Base-by-base conservation (phyloP, 108 stramenopile species). In the Mayamaea pseudoterrestris region DNA sequence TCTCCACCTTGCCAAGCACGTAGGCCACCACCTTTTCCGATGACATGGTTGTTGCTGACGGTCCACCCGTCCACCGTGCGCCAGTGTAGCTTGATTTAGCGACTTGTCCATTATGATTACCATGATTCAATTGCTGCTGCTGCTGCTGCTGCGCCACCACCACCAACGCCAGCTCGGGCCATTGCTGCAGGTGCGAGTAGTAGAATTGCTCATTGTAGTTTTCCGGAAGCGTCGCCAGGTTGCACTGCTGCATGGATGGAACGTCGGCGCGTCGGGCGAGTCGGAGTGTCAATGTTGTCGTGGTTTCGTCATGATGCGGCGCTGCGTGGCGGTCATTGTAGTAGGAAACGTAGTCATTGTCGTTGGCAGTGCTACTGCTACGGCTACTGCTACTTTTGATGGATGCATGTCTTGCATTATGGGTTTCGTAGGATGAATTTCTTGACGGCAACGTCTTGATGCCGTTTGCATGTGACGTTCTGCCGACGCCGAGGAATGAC, bases 141-240 rank as follows among this genome's bases (percentile, higher is more conserved):
- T n/a, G n/a, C n/a, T n/a, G n/a, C 8, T 14, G 16, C 20, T 39
- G 18, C 20, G 16, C 37, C 3, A 39, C 87, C 1, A 77, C 83
- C 30, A 93, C 92, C 25, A 90, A 32, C 6, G 84, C 65, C 30
- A 93, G 52, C 40, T 89, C 77, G 1, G 87, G 87, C 87, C 87
- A 93, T 20, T 69, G 59, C 14, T 77, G 61, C 45, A 93, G 56
- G 50, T 93, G 92, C 37, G 77, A 65, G 20, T 46, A 50, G 37
- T 90, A 90, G 44, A 93, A 93, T 30, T 80, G 58, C 23, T 71
- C 34, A 41, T 83, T 78, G 70, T 93, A 93, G 51, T 93, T 93
- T 51, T 93, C 92, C 18, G 92, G 92, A 42, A 93, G 43, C 14
- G 84, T 79, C 1, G 84, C 87, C 11, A 87, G 60, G 60, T 93